These are phyloP conservation scores for Mycena vulgaris DNA, from an alignment of 768 basidiomycete genomes.

Conservation along the genomic window DNA sequence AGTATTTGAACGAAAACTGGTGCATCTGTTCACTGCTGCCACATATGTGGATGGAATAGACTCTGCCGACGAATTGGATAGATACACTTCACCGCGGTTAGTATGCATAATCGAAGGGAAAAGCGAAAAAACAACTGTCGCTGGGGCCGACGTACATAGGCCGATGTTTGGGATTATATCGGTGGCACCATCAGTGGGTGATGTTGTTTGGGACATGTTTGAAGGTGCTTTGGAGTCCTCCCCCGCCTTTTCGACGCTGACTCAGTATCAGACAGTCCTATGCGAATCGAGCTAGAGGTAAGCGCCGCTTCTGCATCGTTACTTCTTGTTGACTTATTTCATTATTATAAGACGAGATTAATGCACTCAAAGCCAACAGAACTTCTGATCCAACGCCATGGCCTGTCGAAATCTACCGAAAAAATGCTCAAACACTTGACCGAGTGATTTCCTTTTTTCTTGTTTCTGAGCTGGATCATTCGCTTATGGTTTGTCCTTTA, in stretches of 20 bases:
- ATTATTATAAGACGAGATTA: slow-evolving; percentile 74
- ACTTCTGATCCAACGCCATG: slow-evolving; percentile 73
- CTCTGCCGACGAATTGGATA: slow-evolving; percentile 74
- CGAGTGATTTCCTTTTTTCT: slow-evolving; percentile 58
- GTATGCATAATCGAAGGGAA: slow-evolving; percentile 77
- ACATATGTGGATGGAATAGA: slow-evolving; percentile 90
- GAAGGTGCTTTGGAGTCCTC: slow-evolving; percentile 65
- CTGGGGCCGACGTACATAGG: slow-evolving; percentile 56
- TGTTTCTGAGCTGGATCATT: slow-evolving; percentile 3
- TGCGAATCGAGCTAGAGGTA: slow-evolving; percentile 93
- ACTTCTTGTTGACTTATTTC: slow-evolving; percentile 4
- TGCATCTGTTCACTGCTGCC: slow-evolving; percentile 87
- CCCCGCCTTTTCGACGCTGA: neutral
- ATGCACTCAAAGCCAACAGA: slow-evolving; percentile 90
- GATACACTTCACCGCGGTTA: slow-evolving; percentile 71
- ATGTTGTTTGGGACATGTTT: slow-evolving; percentile 95
- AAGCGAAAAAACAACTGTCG: slow-evolving; percentile 56
- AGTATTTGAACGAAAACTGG: slow-evolving; percentile 82
- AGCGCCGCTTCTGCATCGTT: slow-evolving; percentile 23
- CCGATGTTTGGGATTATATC: slow-evolving; percentile 87
- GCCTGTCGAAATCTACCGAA: slow-evolving; percentile 77
- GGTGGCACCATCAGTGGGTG: slow-evolving; percentile 90
- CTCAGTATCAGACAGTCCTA: slow-evolving; percentile 71
- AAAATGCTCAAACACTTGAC: slow-evolving; percentile 83
- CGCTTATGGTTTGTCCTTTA: slow-evolving; percentile 40